These are phyloP conservation scores for Globomyces pollinis-pini DNA, from an alignment of 192 early-diverging fungal genomes.

Conservation along the genomic window DNA sequence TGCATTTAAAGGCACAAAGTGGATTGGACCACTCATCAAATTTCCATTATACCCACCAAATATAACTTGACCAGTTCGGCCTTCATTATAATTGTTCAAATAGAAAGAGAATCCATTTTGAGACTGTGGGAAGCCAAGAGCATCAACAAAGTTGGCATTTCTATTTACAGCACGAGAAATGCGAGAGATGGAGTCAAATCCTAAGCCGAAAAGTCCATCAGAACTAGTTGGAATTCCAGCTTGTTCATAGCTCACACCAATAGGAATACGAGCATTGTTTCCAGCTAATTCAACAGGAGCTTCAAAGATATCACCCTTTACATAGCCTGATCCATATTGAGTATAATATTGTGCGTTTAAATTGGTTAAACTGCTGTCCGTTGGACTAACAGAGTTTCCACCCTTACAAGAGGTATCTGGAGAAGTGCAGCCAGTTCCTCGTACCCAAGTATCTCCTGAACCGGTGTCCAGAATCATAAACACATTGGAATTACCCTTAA, in stretches of 20 bases:
- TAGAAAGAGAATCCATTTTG: conserved; percentile 39
- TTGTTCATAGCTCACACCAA: conserved; percentile 4
- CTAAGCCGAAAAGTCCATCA: conserved; percentile 37
- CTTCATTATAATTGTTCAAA: conserved; percentile 29
- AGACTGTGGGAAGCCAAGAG: conserved; percentile 9
- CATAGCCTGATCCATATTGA: conserved; percentile 5
- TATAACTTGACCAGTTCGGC: conserved; percentile 35
- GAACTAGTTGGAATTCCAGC: not conserved
- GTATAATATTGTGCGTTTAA: not conserved
- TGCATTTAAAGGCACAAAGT: not conserved
- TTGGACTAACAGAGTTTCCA: not conserved
- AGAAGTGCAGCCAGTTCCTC: not conserved
- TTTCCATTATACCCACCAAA: conserved; percentile 42
- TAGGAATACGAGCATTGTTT: not conserved
- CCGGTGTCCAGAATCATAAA: conserved; percentile 8
- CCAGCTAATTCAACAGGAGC: conserved; percentile 8
- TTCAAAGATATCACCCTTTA: conserved; percentile 1
- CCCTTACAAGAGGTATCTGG: not conserved
- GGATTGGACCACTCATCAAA: conserved; percentile 28
- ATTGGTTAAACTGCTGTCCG: not conserved
- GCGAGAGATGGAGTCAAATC: conserved; percentile 21
- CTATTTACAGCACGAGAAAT: conserved; percentile 9
- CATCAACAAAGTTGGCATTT: conserved; percentile 26
- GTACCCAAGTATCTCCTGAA: conserved; percentile 4
- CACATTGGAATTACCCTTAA: too few relatives aligned